These are phyloP conservation scores for Herpotrichia juniperi DNA, from an alignment of 2,329 filamentous ascomycete genomes.

Conservation along the genomic window DNA sequence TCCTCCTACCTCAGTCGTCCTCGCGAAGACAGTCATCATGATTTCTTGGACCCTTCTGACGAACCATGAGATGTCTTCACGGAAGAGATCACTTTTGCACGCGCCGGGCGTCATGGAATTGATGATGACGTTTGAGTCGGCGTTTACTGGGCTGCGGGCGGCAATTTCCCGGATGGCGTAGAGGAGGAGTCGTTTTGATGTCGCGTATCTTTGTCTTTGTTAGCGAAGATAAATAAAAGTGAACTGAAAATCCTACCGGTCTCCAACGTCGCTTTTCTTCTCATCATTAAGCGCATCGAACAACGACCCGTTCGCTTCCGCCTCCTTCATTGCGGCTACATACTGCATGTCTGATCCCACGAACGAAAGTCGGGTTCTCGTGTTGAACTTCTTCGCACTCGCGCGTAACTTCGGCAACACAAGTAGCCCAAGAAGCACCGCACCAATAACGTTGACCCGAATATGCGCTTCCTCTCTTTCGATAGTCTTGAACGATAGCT, in stretches of 20 bases:
- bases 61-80: constrained; percentile 21
- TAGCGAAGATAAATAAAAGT: background rate
- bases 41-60: constrained; percentile 2
- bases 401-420: constrained; percentile 36
- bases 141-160: constrained; percentile 14
- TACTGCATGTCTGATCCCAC: constrained; percentile 36
- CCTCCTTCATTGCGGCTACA: constrained; percentile 27
- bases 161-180: constrained; percentile 30
- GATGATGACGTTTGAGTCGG: constrained; percentile 32
- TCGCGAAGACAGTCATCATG: constrained; percentile 14
- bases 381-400: constrained; percentile 17
- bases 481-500: constrained; percentile 6
- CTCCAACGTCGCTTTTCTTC: constrained; percentile 13
- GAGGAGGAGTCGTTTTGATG: constrained; percentile 35
- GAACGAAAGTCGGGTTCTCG: constrained; percentile 27
- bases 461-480: constrained; percentile 26
- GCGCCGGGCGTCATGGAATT: constrained; percentile 34
- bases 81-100: constrained; percentile 32
- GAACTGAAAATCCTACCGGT: constrained; percentile 14
- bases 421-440: constrained; percentile 26
- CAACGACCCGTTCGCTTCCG: constrained; percentile 16
- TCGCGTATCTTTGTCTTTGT: constrained; percentile 16
- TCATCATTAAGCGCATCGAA: constrained; percentile 27
- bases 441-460: constrained; percentile 27
- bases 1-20: constrained; percentile 27